A percentile compares a stretch with the other conserved stretches of the same genome.
phyloP scores from a whole-genome alignment of 495 filamentous ascomycete species.

The Gamarada debralockiae region DNA sequence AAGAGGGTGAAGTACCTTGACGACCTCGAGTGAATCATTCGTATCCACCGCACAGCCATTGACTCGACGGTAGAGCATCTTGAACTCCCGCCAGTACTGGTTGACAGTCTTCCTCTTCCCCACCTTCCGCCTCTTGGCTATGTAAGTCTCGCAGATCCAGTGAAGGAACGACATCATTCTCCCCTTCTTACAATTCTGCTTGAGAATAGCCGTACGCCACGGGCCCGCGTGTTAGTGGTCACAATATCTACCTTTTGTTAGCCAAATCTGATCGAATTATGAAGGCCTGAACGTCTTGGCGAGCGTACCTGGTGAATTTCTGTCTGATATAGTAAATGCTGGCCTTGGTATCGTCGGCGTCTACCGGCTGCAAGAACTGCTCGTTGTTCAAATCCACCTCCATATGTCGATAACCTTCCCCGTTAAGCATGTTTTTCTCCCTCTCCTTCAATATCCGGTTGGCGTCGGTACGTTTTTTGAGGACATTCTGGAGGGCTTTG shows the following conservation, averaged over 20 bases:
- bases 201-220: conserved; percentile 11
- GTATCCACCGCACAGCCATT: conserved; percentile 24
- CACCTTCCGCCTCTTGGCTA: conserved; percentile 4
- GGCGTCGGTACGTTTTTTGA: conserved; percentile 8
- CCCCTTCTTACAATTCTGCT: conserved; percentile 13
- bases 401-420: conserved; percentile 13
- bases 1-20: conserved; percentile 24
- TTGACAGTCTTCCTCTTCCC: conserved; percentile 14
- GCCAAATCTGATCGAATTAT: conserved; percentile 5
- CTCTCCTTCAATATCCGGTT: conserved; percentile 18
- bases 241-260: conserved; percentile 13
- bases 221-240: background rate
- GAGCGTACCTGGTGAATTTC: conserved; percentile 16
- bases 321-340: conserved; percentile 19
- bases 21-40: conserved; percentile 24
- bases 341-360: conserved; percentile 15
- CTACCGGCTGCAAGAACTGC: conserved; percentile 3
- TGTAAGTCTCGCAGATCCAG: conserved; percentile 11
- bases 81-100: conserved; percentile 21
- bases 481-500: conserved; percentile 8
- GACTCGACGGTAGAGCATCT: conserved; percentile 19
- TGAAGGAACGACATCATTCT: conserved; percentile 15
- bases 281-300: background rate
- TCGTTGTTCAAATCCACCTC: conserved; percentile 3
- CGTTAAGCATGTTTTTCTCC: conserved; percentile 8